A percentile compares a stretch with the other conserved stretches of the same genome.
phyloP scores from a whole-genome alignment of 129 eudicot species.

The Silybum marianum region DNA sequence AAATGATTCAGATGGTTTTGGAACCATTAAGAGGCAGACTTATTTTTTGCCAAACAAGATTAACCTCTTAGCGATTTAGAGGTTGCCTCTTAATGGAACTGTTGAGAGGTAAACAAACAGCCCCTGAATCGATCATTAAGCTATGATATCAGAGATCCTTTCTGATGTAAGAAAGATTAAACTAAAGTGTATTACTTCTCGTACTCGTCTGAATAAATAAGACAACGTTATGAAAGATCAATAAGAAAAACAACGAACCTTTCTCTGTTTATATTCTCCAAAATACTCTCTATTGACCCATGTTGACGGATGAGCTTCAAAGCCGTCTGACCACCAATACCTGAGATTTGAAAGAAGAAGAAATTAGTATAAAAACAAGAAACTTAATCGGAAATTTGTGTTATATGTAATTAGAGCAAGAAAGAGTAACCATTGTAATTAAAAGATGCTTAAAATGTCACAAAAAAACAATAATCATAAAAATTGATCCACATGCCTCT shows the following conservation, averaged over 20 bases:
- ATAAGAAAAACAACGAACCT: constrained; percentile 52
- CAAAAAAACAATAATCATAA: neutral
- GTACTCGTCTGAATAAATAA: too few species aligned
- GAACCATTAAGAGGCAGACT: too few species aligned
- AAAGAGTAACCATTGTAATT: neutral
- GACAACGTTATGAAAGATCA: neutral
- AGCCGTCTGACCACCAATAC: constrained; percentile 94
- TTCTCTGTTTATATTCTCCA: constrained; percentile 88
- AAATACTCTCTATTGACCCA: constrained; percentile 84
- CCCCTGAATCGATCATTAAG: neutral
- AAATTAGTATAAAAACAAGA: neutral
- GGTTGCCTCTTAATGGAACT: too few species aligned
- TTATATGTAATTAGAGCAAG: neutral
- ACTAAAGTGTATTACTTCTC: too few species aligned
- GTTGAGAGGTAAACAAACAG: too few species aligned
- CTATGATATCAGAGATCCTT: neutral
- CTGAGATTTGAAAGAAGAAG: constrained; percentile 32
- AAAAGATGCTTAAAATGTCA: neutral
- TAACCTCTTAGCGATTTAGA: too few species aligned
- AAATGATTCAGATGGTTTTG: too few species aligned
- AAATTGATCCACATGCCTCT: too few species aligned
- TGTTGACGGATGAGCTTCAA: constrained; percentile 92
- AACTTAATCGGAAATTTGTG: neutral
- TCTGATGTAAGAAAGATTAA: neutral
- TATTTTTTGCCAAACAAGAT: too few species aligned